phyloP scores from a whole-genome alignment of 305 asterid genomes.

The Rubia occidens region DNA sequence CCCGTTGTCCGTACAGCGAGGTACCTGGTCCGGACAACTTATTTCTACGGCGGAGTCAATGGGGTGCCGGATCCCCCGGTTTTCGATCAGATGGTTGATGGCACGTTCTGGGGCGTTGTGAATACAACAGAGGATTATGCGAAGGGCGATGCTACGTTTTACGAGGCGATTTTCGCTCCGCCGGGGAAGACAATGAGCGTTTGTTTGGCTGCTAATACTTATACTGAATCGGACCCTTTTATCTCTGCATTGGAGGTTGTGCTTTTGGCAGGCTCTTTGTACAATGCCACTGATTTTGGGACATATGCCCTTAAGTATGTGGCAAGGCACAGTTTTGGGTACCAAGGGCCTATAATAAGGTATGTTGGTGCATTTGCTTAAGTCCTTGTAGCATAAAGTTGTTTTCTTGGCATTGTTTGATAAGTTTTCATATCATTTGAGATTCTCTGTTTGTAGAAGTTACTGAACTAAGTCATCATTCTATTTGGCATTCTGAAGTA shows the following conservation, averaged over 20 bases:
- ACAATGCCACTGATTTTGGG: conserved; percentile 70
- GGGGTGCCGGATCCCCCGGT: conserved; percentile 63
- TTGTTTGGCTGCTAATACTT: conserved; percentile 66
- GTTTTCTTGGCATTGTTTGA: not conserved
- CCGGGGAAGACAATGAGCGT: conserved; percentile 66
- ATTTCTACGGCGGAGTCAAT: conserved; percentile 71
- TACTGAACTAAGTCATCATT: not conserved
- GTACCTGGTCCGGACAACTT: conserved; percentile 58
- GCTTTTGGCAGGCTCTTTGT: conserved; percentile 55
- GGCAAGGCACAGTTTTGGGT: conserved; percentile 77
- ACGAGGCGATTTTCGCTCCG: conserved; percentile 64
- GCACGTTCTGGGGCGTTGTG: conserved; percentile 73
- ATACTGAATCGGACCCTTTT: conserved; percentile 89
- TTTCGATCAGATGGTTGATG: conserved; percentile 87
- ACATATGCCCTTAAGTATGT: conserved; percentile 46
- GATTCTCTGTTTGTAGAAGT: not conserved
- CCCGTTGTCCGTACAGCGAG: conserved; percentile 50
- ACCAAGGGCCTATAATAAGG: conserved; percentile 54
- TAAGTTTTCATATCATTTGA: not conserved
- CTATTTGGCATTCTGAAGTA: not conserved
- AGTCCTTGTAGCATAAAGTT: not conserved
- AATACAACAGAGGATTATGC: conserved; percentile 71
- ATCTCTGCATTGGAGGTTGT: conserved; percentile 77
- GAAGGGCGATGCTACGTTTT: conserved; percentile 32
- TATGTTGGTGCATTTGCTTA: conserved; percentile 27